These are phyloP conservation scores for Powellomyces hirtus DNA, from an alignment of 192 early-diverging fungal genomes.

Conservation along the genomic window DNA sequence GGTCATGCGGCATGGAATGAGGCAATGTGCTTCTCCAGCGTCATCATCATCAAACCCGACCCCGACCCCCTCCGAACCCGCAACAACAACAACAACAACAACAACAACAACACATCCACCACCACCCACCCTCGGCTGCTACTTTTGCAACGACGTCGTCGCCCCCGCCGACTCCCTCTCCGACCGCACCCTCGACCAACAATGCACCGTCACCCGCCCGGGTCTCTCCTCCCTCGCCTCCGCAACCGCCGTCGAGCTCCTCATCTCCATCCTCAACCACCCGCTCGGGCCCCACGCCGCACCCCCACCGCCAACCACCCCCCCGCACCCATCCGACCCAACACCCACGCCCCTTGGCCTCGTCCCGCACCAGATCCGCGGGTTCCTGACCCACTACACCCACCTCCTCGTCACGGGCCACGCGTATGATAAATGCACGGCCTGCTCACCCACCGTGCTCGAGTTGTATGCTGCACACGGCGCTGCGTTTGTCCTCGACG, in stretches of 20 bases:
- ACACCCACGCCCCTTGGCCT: slow-evolving; percentile 60
- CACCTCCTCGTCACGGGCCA: slow-evolving; percentile 81
- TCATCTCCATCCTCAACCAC: slow-evolving; percentile 86
- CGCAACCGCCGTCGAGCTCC: slow-evolving; percentile 85
- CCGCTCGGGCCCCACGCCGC: slow-evolving; percentile 52
- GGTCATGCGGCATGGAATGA: slow-evolving; percentile 91
- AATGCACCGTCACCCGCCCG: slow-evolving; percentile 97
- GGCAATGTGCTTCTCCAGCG: background rate
- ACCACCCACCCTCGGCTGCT: slow-evolving; percentile 74
- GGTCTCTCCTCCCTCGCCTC: slow-evolving; percentile 88
- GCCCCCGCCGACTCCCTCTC: slow-evolving; percentile 92
- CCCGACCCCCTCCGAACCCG: slow-evolving; percentile 7
- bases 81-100: no score
- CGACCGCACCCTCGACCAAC: slow-evolving; percentile 94
- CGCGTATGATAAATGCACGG: slow-evolving; percentile 86
- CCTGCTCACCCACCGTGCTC: slow-evolving; percentile 73
- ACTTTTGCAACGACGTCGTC: slow-evolving; percentile 98
- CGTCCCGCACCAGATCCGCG: slow-evolving; percentile 93
- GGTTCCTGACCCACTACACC: slow-evolving; percentile 82
- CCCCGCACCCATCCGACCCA: slow-evolving; percentile 31
- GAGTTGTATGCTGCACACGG: slow-evolving; percentile 65
- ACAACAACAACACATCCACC: no score
- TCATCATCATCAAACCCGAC: background rate
- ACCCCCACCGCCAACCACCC: slow-evolving; percentile 52
- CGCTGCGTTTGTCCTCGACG: slow-evolving; percentile 72